Conservation (phyloP, 345 rosid species). For the Rhodamnia rubescens region DNA sequence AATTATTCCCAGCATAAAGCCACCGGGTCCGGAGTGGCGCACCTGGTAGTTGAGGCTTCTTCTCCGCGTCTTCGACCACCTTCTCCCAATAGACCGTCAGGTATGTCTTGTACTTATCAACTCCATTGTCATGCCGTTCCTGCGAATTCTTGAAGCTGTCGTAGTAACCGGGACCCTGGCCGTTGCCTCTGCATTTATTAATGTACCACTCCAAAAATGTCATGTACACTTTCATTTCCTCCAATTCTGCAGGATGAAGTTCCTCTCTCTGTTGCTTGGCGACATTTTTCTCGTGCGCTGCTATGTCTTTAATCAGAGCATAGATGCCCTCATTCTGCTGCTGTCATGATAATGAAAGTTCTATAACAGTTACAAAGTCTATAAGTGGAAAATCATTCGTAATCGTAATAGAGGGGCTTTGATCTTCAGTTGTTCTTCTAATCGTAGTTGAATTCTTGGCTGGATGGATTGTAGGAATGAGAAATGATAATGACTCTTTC, state of each 20-base stretch:
- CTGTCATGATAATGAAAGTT: not conserved
- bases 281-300: not conserved
- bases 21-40: slow-evolving; percentile 11
- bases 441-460: not conserved
- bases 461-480: too few species aligned
- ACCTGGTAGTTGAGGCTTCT: slow-evolving; percentile 21
- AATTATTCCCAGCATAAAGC: slow-evolving; percentile 36
- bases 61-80: too few species aligned
- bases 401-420: not conserved
- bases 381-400: not conserved
- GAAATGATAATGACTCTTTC: too few species aligned
- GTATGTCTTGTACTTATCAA: too few species aligned
- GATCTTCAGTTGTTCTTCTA: not conserved
- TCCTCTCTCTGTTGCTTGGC: not conserved
- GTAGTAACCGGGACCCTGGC: slow-evolving; percentile 31
- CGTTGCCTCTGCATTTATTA: slow-evolving; percentile 11
- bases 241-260: slow-evolving; percentile 21
- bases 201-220: slow-evolving; percentile 46
- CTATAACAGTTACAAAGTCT: not conserved
- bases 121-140: too few species aligned
- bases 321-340: slow-evolving; percentile 5
- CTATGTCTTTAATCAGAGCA: not conserved
- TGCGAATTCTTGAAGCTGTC: slow-evolving; percentile 28
- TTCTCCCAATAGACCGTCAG: too few species aligned
- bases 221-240: slow-evolving; percentile 28